phyloP scores from a whole-genome alignment of 495 filamentous ascomycete genomes.

The Hypoxylon fragiforme region DNA sequence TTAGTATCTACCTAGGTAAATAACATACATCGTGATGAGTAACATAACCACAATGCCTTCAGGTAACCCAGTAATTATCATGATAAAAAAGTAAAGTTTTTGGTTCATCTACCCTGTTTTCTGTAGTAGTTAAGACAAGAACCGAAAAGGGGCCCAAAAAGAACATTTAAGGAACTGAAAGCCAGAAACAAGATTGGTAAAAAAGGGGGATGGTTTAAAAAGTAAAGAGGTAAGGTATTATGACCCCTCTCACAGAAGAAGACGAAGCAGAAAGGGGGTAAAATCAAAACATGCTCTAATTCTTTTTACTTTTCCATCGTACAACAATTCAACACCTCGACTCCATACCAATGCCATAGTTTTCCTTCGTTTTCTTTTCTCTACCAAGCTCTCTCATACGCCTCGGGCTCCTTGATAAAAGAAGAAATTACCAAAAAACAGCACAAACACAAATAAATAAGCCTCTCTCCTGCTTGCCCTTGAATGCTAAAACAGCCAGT shows the following conservation, averaged over 20 bases:
- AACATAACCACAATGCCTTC: not conserved
- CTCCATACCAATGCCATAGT: constrained; percentile 15
- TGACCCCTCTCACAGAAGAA: too few relatives aligned
- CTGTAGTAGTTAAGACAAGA: too few relatives aligned
- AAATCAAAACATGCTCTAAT: not conserved
- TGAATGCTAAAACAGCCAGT: constrained; percentile 8
- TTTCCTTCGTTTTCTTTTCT: constrained; percentile 17
- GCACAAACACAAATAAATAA: too few relatives aligned
- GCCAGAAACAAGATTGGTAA: too few relatives aligned
- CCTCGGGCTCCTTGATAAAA: not conserved
- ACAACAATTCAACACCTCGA: not conserved
- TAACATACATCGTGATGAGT: constrained; percentile 18
- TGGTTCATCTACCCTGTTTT: too few relatives aligned
- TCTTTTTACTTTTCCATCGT: not conserved
- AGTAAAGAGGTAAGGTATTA: not conserved
- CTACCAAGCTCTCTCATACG: constrained; percentile 15
- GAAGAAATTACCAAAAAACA: too few relatives aligned
- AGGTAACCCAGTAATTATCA: not conserved
- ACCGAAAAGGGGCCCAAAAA: too few relatives aligned
- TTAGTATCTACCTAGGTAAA: not conserved
- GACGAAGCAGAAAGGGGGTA: not conserved
- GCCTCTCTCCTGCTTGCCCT: not conserved
- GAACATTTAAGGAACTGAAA: too few relatives aligned
- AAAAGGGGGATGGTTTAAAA: not conserved
- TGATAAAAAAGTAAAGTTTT: not conserved